Evolutionary conservation across 306 rosid genomes (phyloP).

Genomic region (Purshia tridentata): DNA sequence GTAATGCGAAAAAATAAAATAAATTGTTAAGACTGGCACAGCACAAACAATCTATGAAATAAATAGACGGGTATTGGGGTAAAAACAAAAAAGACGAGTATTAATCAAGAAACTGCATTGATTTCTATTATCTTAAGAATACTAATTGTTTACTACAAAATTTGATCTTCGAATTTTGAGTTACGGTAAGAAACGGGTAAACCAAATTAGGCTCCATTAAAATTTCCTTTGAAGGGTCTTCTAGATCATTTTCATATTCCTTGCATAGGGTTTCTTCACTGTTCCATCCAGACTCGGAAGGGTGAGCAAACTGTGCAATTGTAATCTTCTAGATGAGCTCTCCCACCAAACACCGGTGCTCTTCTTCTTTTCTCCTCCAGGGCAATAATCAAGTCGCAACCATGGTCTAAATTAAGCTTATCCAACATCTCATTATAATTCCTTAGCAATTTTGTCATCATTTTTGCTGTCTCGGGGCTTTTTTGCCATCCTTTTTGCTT

Average conservation of each 20-base stretch:
- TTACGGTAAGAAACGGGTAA: not conserved
- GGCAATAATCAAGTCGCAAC: not conserved
- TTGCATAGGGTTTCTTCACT: not conserved
- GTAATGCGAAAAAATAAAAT: too few species aligned
- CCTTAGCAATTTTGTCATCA: conserved; percentile 40
- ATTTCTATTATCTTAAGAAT: conserved; percentile 1
- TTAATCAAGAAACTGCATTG: not conserved
- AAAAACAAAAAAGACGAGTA: too few species aligned
- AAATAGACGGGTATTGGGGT: too few species aligned
- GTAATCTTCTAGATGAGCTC: not conserved
- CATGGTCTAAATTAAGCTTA: not conserved
- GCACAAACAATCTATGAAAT: too few species aligned
- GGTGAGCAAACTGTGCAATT: not conserved
- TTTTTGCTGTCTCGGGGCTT: conserved; percentile 46
- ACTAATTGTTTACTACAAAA: not conserved
- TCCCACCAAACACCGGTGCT: not conserved
- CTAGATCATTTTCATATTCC: not conserved
- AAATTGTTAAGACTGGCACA: not conserved
- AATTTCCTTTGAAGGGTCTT: not conserved
- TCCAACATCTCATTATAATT: conserved; percentile 16
- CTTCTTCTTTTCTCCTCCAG: not conserved
- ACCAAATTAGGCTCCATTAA: not conserved
- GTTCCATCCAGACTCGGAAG: not conserved
- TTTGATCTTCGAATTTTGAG: not conserved
- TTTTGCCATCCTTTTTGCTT: conserved; percentile 45